Base-by-base conservation (phyloP, 306 rosid genomes). In the Corylus heterophylla region DNA sequence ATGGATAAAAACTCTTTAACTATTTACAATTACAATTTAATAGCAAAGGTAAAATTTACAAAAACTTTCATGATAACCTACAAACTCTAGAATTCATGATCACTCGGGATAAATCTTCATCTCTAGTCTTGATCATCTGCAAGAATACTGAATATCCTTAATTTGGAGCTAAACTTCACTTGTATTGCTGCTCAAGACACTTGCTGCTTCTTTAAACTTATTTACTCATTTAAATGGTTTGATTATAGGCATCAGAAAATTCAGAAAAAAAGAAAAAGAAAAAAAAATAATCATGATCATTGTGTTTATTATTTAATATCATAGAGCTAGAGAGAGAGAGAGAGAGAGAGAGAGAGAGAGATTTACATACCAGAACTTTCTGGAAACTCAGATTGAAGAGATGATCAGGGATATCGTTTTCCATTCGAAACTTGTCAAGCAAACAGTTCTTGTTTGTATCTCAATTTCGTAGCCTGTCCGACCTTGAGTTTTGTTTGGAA, bases 361-460 rank as follows among this genome's bases (percentile, higher is more conserved):
- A 12, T 64, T 37, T 2, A n/a, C 56, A 35, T 9, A n/a, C 70
- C 47, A 17, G 2, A 50, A 12, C 11, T 45, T 74, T 61, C 44
- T 64, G 10, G 44, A 4, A 35, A 8, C 7, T 13, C 4, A 27
- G 25, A 25, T 11, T 8, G 55, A 45, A 5, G 79, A 48, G 37
- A 39, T 12, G 25, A 11, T 14, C n/a, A 14, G 22, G 18, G 37
- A 61, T 66, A 29, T 73, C 74, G 82, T 74, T 74, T 62, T 55
- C 85, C 85, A 67, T 78, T 72, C 79, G 79, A 35, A 63, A 35
- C 63, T 67, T 48, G 76, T 66, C 85, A 82, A 68, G 76, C 75
- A 77, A 78, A 69, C 85, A 82, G 80, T 66, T 69, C 70, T 64
- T 62, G 49, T 83, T 54, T 71, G 18, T 68, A 77, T 67, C 82